Evolutionary conservation across 2,329 filamentous ascomycete genomes (phyloP).

Genomic region (Neocatenulostroma microsporum): DNA sequence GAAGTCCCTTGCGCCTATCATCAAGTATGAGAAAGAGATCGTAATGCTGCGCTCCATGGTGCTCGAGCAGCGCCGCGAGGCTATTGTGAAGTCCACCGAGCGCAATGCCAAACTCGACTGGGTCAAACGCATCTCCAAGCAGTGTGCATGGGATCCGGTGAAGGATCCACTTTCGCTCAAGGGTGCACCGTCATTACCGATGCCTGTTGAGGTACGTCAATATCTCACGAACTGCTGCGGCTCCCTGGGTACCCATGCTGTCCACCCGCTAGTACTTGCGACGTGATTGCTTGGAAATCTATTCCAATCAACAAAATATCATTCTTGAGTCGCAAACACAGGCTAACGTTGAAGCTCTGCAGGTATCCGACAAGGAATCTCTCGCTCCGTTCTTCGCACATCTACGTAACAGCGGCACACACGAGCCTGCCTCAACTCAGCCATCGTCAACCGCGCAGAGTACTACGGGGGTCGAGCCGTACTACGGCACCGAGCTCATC

Average conservation of each 20-base stretch:
- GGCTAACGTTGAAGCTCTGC: too few relatives aligned
- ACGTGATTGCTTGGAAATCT: too few relatives aligned
- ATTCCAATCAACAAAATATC: too few relatives aligned
- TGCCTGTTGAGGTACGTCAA: conserved; percentile 34
- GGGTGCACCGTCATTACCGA: conserved; percentile 29
- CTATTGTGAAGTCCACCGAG: conserved; percentile 16
- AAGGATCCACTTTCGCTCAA: conserved; percentile 25
- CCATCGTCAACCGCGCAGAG: conserved; percentile 8
- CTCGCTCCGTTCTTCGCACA: conserved; percentile 33
- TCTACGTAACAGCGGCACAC: conserved; percentile 22
- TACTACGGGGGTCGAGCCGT: conserved; percentile 26
- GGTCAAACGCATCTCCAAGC: conserved; percentile 23
- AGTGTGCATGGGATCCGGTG: conserved; percentile 30
- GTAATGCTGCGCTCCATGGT: conserved; percentile 18
- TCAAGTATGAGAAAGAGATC: conserved; percentile 27
- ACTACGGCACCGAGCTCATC: conserved; percentile 28
- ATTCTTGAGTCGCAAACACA: too few relatives aligned
- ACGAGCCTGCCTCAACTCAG: conserved; percentile 13
- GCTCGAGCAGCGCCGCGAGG: conserved; percentile 16
- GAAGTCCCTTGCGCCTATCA: conserved; percentile 18
- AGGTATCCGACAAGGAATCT: conserved; percentile 26
- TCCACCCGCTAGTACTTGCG: too few relatives aligned
- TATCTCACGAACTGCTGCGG: too few relatives aligned
- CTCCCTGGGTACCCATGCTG: too few relatives aligned
- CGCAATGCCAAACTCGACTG: conserved; percentile 19